Base-by-base conservation (phyloP, 2,329 filamentous ascomycete genomes). In the Myriangium duriaei region DNA sequence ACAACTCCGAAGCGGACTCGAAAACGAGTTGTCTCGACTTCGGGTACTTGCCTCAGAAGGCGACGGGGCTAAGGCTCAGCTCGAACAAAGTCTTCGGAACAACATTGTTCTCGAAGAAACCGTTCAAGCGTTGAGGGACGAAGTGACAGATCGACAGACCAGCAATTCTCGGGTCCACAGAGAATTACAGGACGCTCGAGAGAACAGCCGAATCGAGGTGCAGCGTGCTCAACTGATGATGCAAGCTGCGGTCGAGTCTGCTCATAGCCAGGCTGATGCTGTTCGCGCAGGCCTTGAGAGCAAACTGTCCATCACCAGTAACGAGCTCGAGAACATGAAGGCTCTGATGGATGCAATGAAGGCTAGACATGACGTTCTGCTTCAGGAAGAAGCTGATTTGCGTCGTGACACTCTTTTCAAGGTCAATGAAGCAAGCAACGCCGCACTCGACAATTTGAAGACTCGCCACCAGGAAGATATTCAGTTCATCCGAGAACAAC, bases 231-330 rank as follows among this genome's bases (percentile, higher is more conserved):
- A 81, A 42, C 74, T 79, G 45, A 71, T 83, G 4, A 69, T 94
- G 67, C 81, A 93, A 56, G 71, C 73, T 10, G 84, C 95, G 52
- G 66, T 95, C 21, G 85, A 94, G 42, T 69, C 76, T 28, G 82
- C 87, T 36, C 91, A 87, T 52, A 78, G 83, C 55, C 80, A 93
- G 51, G 81, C 88, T 57, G 88, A 92, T 51, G 72, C 81, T 39
- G 76, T 88, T 17, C 80, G 85, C 37, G 76, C 81, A 32, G 81
- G 88, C 51, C 72, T 92, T 9, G 86, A 94, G 55, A 76, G 79
- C 42, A 82, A 93, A 55, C 72, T 91, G 42, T 61, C 69, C 16
- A 78, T 77, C 50, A 63, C 86, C 17, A 77, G 84, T 37, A 64
- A 71, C 13, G 82, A 93, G 55, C 64, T 93, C 30, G 84, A 94